Conservation (phyloP, 495 filamentous ascomycete species). For the Penicillium antarcticum region DNA sequence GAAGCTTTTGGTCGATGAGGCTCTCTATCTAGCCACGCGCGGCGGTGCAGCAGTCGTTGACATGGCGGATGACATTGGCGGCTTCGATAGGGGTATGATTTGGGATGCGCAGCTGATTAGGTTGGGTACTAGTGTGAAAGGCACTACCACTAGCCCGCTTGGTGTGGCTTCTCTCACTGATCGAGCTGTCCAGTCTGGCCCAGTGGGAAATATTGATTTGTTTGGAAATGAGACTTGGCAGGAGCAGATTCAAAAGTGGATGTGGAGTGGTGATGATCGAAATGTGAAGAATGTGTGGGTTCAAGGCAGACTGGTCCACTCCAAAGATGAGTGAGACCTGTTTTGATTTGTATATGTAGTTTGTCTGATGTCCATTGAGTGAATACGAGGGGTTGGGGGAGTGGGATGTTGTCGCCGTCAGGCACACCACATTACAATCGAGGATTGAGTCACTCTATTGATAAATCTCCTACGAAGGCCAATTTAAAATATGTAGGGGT, state of each 20-base stretch:
- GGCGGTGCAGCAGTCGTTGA: conserved; percentile 78
- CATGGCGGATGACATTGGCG: conserved; percentile 63
- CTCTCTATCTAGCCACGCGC: conserved; percentile 74
- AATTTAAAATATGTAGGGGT: too few relatives aligned
- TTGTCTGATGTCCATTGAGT: too few relatives aligned
- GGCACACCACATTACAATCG: background rate
- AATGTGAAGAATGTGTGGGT: conserved; percentile 83
- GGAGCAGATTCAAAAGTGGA: conserved; percentile 81
- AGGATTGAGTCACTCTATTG: background rate
- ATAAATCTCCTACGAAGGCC: background rate
- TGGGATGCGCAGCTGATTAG: conserved; percentile 82
- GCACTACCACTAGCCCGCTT: conserved; percentile 6
- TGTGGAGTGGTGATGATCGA: conserved; percentile 83
- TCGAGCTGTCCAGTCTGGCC: conserved; percentile 12
- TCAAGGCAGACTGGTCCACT: conserved; percentile 60
- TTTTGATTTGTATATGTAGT: background rate
- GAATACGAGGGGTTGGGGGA: background rate
- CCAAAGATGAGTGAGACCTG: conserved; percentile 16
- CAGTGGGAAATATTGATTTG: conserved; percentile 55
- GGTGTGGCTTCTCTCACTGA: background rate
- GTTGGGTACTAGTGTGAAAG: conserved; percentile 38
- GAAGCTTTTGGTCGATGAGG: conserved; percentile 77
- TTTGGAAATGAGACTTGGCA: conserved; percentile 82
- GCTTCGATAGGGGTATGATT: conserved; percentile 77
- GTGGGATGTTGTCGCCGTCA: background rate